These are phyloP conservation scores for Colletotrichum viniferum DNA, from an alignment of 2,329 filamentous ascomycete species.

Conservation along the genomic window DNA sequence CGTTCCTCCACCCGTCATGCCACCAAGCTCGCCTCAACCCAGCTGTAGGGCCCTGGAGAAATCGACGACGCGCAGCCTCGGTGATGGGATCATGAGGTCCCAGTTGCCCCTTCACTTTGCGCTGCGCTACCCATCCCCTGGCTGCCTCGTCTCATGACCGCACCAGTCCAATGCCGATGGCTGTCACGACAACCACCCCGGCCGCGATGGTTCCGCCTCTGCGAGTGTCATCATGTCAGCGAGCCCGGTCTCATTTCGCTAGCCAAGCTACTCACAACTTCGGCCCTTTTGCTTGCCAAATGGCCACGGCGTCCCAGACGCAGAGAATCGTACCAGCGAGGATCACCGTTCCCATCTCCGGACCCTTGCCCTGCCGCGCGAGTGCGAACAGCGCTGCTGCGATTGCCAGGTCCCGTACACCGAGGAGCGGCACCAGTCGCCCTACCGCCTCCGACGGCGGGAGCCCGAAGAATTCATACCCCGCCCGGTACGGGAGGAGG, in stretches of 20 bases:
- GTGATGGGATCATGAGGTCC: background rate
- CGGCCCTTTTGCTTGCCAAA: slow-evolving; percentile 1
- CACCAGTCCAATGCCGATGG: background rate
- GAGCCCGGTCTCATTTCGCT: background rate
- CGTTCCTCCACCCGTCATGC: background rate
- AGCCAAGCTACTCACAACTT: slow-evolving; percentile 5
- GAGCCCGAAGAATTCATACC: background rate
- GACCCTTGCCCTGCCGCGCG: background rate
- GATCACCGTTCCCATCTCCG: slow-evolving; percentile 25
- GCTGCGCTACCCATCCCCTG: background rate
- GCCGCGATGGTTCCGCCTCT: background rate
- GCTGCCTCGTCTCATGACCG: background rate
- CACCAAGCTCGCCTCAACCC: background rate
- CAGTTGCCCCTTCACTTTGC: background rate
- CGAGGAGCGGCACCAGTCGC: slow-evolving; percentile 22
- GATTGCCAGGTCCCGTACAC: slow-evolving; percentile 23
- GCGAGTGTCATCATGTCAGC: background rate
- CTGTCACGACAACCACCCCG: background rate
- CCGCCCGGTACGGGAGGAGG: background rate
- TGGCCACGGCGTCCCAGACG: slow-evolving; percentile 14
- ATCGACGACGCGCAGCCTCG: background rate
- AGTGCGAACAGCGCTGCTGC: slow-evolving; percentile 20
- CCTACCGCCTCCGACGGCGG: background rate
- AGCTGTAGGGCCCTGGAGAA: background rate
- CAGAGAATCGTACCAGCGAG: slow-evolving; percentile 22